Percentiles rank a stretch among this genome's conserved stretches.
Conservation (phyloP, 208 protist genomes). For the Trypanosoma vivax region DNA sequence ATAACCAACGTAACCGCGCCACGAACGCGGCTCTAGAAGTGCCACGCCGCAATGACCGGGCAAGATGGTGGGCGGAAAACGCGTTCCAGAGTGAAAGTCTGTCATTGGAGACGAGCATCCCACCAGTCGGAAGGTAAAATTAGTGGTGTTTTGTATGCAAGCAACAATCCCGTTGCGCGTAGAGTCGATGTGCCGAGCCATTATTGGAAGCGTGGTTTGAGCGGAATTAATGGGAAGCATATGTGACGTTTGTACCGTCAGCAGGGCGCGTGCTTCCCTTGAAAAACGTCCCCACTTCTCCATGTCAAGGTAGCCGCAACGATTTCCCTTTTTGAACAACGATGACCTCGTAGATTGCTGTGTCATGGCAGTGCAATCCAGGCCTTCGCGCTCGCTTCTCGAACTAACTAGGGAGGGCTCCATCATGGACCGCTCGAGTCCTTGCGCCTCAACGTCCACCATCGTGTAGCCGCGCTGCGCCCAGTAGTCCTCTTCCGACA, state of each 20-base stretch:
- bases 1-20: constrained; percentile 57
- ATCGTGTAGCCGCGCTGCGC: constrained; percentile 52
- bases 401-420: too few relatives aligned
- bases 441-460: constrained; percentile 30
- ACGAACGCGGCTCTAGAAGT: constrained; percentile 48
- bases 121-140: constrained; percentile 32
- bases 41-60: constrained; percentile 42
- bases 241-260: constrained; percentile 43
- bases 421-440: constrained; percentile 33
- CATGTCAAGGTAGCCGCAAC: constrained; percentile 22
- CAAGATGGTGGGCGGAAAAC: constrained; percentile 46
- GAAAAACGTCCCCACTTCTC: constrained; percentile 45
- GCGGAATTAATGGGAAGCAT: constrained; percentile 38
- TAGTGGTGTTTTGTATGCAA: constrained; percentile 58
- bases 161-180: constrained; percentile 36
- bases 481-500: constrained; percentile 64
- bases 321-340: too few relatives aligned
- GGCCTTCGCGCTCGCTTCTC: too few relatives aligned
- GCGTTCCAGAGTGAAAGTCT: constrained; percentile 30
- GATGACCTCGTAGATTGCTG: too few relatives aligned
- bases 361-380: too few relatives aligned
- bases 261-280: constrained; percentile 47
- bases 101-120: constrained; percentile 35
- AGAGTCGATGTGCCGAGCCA: constrained; percentile 29
- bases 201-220: constrained; percentile 39